Conservation (phyloP, 1,139 yeast genomes). For the Taphrina sp. region DNA sequence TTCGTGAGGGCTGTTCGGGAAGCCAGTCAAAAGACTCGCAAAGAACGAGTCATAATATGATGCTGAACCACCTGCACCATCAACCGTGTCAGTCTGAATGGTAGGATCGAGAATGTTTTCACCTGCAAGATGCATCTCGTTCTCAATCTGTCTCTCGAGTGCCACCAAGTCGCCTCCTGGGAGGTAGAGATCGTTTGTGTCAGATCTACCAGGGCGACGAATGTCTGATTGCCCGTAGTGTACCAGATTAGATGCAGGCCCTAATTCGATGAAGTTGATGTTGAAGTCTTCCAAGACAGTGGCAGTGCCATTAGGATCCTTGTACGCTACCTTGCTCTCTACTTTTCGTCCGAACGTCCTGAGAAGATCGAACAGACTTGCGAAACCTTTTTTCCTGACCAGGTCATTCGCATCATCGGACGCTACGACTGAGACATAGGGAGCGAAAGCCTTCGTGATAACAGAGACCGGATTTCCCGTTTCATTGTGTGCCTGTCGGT, state of each 20-base stretch:
- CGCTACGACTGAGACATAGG: conserved; percentile 57
- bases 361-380: conserved; percentile 47
- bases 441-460: conserved; percentile 49
- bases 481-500: no score
- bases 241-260: conserved; percentile 24
- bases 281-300: conserved; percentile 43
- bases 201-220: conserved; percentile 12
- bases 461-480: neutral
- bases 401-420: conserved; percentile 54
- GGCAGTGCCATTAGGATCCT: conserved; percentile 44
- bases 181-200: neutral
- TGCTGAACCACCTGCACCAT: neutral
- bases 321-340: conserved; percentile 47
- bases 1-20: conserved; percentile 73
- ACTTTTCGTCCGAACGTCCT: conserved; percentile 49
- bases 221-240: conserved; percentile 22
- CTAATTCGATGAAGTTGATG: conserved; percentile 41
- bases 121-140: conserved; percentile 22
- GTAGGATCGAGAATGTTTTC: conserved; percentile 1
- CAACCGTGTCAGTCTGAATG: neutral
- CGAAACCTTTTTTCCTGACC: conserved; percentile 48
- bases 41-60: conserved; percentile 43
- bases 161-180: conserved; percentile 28
- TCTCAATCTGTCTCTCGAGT: conserved; percentile 28
- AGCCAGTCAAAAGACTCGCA: conserved; percentile 62